These are phyloP conservation scores for Corchorus olitorius DNA, from an alignment of 345 rosid species.

Conservation along the genomic window DNA sequence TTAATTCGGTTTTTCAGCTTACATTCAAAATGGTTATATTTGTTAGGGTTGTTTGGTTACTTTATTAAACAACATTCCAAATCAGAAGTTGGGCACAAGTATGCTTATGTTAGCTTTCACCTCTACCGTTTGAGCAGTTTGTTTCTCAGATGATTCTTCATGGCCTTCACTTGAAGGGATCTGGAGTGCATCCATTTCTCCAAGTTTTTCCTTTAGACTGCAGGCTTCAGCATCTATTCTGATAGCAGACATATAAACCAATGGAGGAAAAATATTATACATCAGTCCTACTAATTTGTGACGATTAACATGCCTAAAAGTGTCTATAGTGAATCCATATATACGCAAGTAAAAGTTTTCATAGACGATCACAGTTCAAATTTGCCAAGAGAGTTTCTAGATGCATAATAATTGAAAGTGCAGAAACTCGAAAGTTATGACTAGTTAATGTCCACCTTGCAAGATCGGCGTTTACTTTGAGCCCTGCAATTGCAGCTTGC, in stretches of 20 bases:
- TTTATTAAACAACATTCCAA: no score
- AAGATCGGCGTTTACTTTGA: conserved; percentile 71
- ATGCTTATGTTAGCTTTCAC: conserved; percentile 38
- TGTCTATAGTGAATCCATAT: conserved; percentile 1
- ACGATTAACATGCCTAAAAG: neutral
- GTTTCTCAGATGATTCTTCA: conserved; percentile 41
- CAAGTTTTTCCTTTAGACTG: conserved; percentile 63
- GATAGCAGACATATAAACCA: conserved; percentile 53
- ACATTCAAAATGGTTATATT: no score
- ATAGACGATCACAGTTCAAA: conserved; percentile 15
- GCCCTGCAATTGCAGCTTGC: conserved; percentile 81
- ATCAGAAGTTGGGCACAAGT: no score
- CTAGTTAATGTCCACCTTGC: conserved; percentile 46
- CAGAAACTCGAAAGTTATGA: neutral
- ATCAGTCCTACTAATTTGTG: neutral
- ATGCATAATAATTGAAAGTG: neutral
- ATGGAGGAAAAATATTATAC: conserved; percentile 25
- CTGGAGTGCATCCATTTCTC: conserved; percentile 43
- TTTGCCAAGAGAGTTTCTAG: neutral
- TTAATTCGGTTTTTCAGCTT: no score
- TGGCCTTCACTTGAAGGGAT: conserved; percentile 35
- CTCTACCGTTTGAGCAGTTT: conserved; percentile 46
- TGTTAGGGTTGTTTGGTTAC: no score
- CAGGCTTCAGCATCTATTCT: conserved; percentile 89
- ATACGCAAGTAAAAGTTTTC: neutral